Conservation (phyloP, 805 yeast species). For the Zygotorulaspora sp. region DNA sequence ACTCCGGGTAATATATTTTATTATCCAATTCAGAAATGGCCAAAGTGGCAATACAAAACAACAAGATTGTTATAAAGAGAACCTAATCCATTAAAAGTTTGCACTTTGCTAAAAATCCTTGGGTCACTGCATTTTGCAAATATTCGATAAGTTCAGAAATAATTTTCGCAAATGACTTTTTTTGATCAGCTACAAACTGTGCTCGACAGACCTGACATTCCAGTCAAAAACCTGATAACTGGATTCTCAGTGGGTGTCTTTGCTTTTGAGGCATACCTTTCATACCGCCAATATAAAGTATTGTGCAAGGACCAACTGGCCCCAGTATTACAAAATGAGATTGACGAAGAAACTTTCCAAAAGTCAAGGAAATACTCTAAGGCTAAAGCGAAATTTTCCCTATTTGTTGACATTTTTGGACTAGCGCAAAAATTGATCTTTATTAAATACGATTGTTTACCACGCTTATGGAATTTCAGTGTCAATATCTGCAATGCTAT, state of each 20-base stretch:
- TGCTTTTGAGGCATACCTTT: conserved; percentile 67
- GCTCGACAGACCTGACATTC: conserved; percentile 61
- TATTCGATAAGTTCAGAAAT: too few relatives aligned
- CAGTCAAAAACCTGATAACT: conserved; percentile 75
- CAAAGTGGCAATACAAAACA: too few relatives aligned
- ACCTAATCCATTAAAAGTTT: too few relatives aligned
- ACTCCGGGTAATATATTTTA: too few relatives aligned
- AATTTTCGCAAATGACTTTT: conserved; percentile 8
- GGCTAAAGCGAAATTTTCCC: conserved; percentile 69
- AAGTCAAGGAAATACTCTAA: conserved; percentile 75
- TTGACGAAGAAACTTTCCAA: conserved; percentile 66
- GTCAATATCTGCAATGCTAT: conserved; percentile 35
- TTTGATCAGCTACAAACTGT: conserved; percentile 39
- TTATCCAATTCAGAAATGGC: too few relatives aligned
- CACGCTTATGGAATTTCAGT: conserved; percentile 55
- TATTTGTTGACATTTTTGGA: conserved; percentile 49
- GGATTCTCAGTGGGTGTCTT: conserved; percentile 74
- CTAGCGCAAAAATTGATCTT: conserved; percentile 54
- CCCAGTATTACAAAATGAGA: conserved; percentile 58
- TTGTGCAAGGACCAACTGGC: conserved; percentile 57
- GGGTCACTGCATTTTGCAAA: too few relatives aligned
- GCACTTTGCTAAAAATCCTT: too few relatives aligned
- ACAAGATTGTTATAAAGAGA: too few relatives aligned
- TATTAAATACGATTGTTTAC: conserved; percentile 58
- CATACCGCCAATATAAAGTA: conserved; percentile 71